A percentile compares a stretch with the other conserved stretches of the same genome.
Evolutionary conservation across 1,139 yeast species (phyloP).

Genomic region (Schizosaccharomyces versatilis): DNA sequence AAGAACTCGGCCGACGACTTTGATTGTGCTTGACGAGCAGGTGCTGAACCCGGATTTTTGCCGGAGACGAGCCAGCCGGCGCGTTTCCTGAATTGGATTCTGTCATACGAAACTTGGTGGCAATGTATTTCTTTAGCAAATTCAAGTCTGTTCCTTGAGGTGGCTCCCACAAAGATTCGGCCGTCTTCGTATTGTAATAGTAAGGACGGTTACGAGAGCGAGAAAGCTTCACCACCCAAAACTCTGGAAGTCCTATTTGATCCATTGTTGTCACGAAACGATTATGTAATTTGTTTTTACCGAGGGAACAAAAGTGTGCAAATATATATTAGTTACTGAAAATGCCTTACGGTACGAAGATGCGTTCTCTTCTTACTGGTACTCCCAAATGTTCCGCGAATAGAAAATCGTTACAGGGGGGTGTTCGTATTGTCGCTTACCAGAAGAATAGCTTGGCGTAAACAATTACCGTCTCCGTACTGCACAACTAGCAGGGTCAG

Average conservation of each 20-base stretch:
- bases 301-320: neutral
- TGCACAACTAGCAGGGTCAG: too few relatives aligned
- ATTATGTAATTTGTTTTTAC: neutral
- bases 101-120: constrained; percentile 15
- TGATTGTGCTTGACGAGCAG: constrained; percentile 60
- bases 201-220: constrained; percentile 69
- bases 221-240: constrained; percentile 67
- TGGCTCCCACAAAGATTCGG: constrained; percentile 70
- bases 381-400: too few relatives aligned
- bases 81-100: constrained; percentile 14
- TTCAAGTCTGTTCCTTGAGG: constrained; percentile 62
- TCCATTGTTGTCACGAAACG: neutral
- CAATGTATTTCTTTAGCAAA: constrained; percentile 35
- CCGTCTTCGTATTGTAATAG: constrained; percentile 20
- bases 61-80: constrained; percentile 13
- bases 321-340: neutral
- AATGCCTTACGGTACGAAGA: too few relatives aligned
- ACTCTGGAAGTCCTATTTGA: constrained; percentile 58
- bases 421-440: too few relatives aligned
- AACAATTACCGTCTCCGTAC: too few relatives aligned
- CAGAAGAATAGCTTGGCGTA: too few relatives aligned
- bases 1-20: constrained; percentile 75
- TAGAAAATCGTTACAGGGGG: too few relatives aligned
- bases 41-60: constrained; percentile 51
- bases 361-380: too few relatives aligned